Percentiles rank a stretch among this genome's conserved stretches.
Evolutionary conservation across 2,329 filamentous ascomycete genomes (phyloP).

Genomic region (Penicillium sp.): DNA sequence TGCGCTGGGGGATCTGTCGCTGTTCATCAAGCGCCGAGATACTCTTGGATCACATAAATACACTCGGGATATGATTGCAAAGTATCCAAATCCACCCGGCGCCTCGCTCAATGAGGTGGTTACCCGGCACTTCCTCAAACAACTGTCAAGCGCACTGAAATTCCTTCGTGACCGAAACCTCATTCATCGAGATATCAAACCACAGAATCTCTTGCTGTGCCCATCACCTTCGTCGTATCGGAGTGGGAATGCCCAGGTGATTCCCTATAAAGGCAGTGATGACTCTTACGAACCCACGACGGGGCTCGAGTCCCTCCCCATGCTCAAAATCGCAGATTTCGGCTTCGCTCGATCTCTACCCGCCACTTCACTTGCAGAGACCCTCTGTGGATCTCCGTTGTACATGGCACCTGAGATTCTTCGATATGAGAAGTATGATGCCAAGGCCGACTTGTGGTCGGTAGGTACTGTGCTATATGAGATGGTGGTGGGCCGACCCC

Average conservation of each 20-base stretch:
- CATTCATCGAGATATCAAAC: conserved; percentile 96
- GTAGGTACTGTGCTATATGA: conserved; percentile 94
- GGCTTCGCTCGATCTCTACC: conserved; percentile 95
- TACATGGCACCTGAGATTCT: conserved; percentile 99
- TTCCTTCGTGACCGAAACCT: conserved; percentile 83
- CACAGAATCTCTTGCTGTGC: conserved; percentile 89
- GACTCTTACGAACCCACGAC: conserved; percentile 78
- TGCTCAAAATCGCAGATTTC: conserved; percentile 98
- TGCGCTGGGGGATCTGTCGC: conserved; percentile 86
- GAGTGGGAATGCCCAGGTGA: conserved; percentile 58
- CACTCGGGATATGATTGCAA: conserved; percentile 85
- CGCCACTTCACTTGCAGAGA: conserved; percentile 88
- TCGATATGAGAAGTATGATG: conserved; percentile 94
- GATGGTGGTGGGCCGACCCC: conserved; percentile 87
- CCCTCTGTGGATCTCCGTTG: conserved; percentile 89
- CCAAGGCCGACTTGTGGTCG: conserved; percentile 96
- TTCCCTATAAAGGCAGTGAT: conserved; percentile 75
- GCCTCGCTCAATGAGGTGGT: conserved; percentile 97
- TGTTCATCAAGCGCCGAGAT: conserved; percentile 94
- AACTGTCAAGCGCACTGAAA: conserved; percentile 85
- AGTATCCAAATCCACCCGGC: conserved; percentile 80
- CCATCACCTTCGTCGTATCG: conserved; percentile 73
- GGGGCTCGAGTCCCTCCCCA: conserved; percentile 80
- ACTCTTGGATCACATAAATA: conserved; percentile 75
- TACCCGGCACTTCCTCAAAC: conserved; percentile 91